Percentiles rank a stretch among this genome's conserved stretches.
phyloP scores from a whole-genome alignment of 2,329 filamentous ascomycete species.

The Hypoxylon sp. region DNA sequence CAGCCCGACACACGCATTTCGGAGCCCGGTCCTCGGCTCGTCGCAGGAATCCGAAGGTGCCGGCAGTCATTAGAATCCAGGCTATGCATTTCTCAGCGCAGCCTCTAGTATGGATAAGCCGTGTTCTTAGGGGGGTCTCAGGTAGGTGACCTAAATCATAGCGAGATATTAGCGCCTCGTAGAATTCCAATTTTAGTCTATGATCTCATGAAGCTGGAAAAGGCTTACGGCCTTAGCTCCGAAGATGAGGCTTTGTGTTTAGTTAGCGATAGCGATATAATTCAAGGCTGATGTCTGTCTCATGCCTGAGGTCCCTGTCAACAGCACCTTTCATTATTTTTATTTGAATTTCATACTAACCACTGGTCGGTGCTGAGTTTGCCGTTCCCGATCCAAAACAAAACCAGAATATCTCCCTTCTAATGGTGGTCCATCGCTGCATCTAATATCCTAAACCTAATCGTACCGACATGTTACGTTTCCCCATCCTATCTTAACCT shows the following conservation, averaged over 20 bases:
- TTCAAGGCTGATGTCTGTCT: no score
- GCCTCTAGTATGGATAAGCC: no score
- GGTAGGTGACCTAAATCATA: background rate
- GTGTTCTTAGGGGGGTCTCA: no score
- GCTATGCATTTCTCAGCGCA: no score
- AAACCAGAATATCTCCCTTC: background rate
- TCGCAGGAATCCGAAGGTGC: no score
- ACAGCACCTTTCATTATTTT: background rate
- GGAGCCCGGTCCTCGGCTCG: no score
- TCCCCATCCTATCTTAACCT: background rate
- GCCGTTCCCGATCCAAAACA: background rate
- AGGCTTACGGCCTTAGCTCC: background rate
- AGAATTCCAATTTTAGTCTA: constrained; percentile 21
- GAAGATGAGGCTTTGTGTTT: background rate
- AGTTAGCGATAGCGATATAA: background rate
- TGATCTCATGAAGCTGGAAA: constrained; percentile 33
- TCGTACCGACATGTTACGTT: constrained; percentile 2
- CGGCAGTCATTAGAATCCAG: no score
- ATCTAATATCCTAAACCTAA: constrained; percentile 22
- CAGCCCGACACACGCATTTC: no score
- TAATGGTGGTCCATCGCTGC: constrained; percentile 2
- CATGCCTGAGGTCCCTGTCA: constrained; percentile 1
- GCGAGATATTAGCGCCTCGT: background rate
- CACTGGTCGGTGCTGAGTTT: background rate
- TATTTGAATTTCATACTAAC: constrained; percentile 8